Percentiles rank a stretch among this genome's conserved stretches.
phyloP scores from a whole-genome alignment of 208 protist genomes.

The Leishmania major region DNA sequence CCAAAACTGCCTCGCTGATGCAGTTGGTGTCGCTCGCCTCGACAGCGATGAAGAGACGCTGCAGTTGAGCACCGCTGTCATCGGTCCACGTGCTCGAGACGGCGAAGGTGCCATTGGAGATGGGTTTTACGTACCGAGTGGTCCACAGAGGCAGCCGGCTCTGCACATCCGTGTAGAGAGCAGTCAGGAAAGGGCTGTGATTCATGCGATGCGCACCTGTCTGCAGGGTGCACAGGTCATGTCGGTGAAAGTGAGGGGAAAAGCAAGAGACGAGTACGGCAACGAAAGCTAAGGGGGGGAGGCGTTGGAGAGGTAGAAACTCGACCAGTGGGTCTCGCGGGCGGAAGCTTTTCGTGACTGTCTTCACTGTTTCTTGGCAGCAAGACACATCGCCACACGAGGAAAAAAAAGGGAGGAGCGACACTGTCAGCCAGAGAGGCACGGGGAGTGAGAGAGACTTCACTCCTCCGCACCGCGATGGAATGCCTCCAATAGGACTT shows the following conservation, averaged over 20 bases:
- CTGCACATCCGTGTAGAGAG: slow-evolving; percentile 36
- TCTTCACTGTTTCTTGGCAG: not conserved
- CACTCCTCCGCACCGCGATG: not conserved
- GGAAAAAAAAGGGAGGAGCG: not conserved
- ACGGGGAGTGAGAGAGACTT: not conserved
- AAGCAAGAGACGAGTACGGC: not conserved
- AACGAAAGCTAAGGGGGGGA: not conserved
- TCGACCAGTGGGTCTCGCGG: not conserved
- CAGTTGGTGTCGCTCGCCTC: slow-evolving; percentile 11
- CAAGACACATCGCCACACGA: not conserved
- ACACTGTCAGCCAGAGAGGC: not conserved
- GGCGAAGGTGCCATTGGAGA: slow-evolving; percentile 5
- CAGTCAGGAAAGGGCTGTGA: slow-evolving; percentile 13
- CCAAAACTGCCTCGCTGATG: not conserved
- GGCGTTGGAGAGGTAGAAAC: not conserved
- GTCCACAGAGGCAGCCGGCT: slow-evolving; percentile 48
- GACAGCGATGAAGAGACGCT: slow-evolving; percentile 41
- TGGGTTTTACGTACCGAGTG: slow-evolving; percentile 15
- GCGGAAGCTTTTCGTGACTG: not conserved
- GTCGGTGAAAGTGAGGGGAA: not conserved
- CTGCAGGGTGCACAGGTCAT: not conserved
- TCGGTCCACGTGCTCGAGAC: slow-evolving; percentile 16
- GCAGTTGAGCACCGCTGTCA: not conserved
- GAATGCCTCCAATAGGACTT: not conserved
- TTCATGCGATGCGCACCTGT: not conserved